Base-by-base conservation (phyloP, 805 yeast genomes). In the Torulaspora franciscae region DNA sequence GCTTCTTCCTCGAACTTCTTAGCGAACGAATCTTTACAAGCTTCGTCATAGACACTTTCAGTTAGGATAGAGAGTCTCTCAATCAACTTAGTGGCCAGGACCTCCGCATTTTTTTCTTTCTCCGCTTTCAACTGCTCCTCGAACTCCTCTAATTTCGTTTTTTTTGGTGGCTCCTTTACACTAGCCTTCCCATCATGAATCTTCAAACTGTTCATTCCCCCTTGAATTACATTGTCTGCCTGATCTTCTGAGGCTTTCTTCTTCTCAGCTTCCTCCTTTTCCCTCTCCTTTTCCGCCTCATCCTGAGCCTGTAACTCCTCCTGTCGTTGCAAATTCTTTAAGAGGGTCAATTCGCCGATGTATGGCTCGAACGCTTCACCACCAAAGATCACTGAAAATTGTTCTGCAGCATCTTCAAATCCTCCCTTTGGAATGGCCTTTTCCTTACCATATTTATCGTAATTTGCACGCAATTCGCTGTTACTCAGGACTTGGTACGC, bases 281-380 rank as follows among this genome's bases (percentile, higher is more conserved):
- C 63, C 24, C 55, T 61, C 26, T 61, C 64, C 34, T 61, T 69
- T 23, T 68, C 71, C 27, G 61, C 64, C 27, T 74, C 76, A 29
- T 71, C 79, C 43, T 69, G 73, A 39, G 73, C 72, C 29, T 68
- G 70, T 45, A 77, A 58, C 46, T 77, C 80, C 48, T 76, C 75
- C 37, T 77, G 69, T 61, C 83, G 81, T 32, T 83, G 76, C 61
- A 93, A 68, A 55, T 89, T 95, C 56, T 79, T 80, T 59, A 93
- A 65, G 62, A 90, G 72, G 24, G 89, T 77, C 49, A 89, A 68
- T 62, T 93, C 96, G 4, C 99, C 99, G 56, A 91, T 86, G 74
- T 89, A 83, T 39, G 83, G 81, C 27, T 72, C 76, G 65, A 90
- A 89, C 1, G 93, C 95, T 45, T 85, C 95, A 39, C 96, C 96